Evolutionary conservation across 106 monocot species (phyloP).

Genomic region (Amphibolis antarctica): DNA sequence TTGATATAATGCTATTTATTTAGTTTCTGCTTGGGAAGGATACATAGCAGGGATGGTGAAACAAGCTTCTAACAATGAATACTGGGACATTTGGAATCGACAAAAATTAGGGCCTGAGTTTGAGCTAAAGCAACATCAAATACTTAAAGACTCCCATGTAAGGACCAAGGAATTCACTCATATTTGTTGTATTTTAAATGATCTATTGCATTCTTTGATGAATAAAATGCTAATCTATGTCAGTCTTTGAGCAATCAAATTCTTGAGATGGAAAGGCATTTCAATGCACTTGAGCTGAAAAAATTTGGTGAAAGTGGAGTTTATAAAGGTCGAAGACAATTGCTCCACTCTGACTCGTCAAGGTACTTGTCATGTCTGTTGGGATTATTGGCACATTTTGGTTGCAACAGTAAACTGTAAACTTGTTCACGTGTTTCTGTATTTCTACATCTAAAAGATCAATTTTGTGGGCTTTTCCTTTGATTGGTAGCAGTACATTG

Average conservation of each 20-base stretch:
- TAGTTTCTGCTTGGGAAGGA: conserved; percentile 73
- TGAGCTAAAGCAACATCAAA: conserved; percentile 72
- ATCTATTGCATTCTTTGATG: neutral
- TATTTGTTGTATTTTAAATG: neutral
- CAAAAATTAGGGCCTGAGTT: conserved; percentile 81
- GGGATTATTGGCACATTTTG: neutral
- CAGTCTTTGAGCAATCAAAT: conserved; percentile 77
- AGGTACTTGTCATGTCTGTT: conserved; percentile 31
- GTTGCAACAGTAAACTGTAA: too few species aligned
- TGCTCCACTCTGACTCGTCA: conserved; percentile 18
- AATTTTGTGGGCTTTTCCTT: too few species aligned
- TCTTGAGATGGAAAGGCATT: conserved; percentile 82
- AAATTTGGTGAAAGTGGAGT: conserved; percentile 55
- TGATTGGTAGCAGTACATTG: too few species aligned
- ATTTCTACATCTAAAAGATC: too few species aligned
- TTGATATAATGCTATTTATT: neutral
- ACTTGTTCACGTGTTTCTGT: too few species aligned
- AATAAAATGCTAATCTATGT: neutral
- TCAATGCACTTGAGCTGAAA: conserved; percentile 75
- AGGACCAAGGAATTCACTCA: neutral
- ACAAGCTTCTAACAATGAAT: conserved; percentile 64
- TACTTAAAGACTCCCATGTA: conserved; percentile 61
- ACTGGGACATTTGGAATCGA: conserved; percentile 78
- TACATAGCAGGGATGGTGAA: conserved; percentile 73
- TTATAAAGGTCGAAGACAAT: conserved; percentile 28